Evolutionary conservation across 352 stramenopile genomes (phyloP), one percentile per base, ranked within the genome.

Genomic region (Globisporangium carolinianum): DNA sequence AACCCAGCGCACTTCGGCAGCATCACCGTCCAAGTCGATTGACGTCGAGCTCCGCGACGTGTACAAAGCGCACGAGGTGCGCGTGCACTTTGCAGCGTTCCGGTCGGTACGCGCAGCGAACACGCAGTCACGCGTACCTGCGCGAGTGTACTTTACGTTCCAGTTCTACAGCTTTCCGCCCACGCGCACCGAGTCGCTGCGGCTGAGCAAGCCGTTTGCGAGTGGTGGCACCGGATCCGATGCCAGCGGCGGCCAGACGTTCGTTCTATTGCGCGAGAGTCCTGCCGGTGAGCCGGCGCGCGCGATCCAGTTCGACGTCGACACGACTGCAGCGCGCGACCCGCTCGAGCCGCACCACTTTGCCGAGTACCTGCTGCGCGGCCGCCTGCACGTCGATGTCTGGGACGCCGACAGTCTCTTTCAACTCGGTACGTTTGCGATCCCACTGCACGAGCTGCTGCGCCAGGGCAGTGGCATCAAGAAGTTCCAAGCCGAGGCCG

Each of bases 381-480:
- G 90, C 49, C 76, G 71, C 9, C 61, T 98, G 18, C 88, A 91
- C 50, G 83, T 98, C 17, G 90, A 98, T 50, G 84, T 98, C 2
- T 98, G 91, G 91, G 92, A 98, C 53, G 92, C 83, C 2, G 87
- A 98, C 24, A 95, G 81, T 57, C 67, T 97, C 47, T 89, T 98
- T 56, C 78, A 84, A 49, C 50, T 98, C 0, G 94, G 93, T 0
- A 94, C 87, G 7, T 81, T 89, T 37, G 69, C 73, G 0, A 67
- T 98, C 35, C 89, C 91, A 24, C 66, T 98, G 1, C 75, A 88
- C n/a, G 76, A 87, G 53, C 61, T 98, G 2, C 63, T 98, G 59
- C 82, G 93, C 1, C 93, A 98, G 76, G 88, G 94, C 6, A 76
- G 73, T n/a, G 75, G 71, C 1, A 73, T 95, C 9, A 91, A 92